Percentiles rank a stretch among this genome's conserved stretches.
These are phyloP conservation scores for Terana coerulea DNA, from an alignment of 768 basidiomycete species.

Conservation along the genomic window DNA sequence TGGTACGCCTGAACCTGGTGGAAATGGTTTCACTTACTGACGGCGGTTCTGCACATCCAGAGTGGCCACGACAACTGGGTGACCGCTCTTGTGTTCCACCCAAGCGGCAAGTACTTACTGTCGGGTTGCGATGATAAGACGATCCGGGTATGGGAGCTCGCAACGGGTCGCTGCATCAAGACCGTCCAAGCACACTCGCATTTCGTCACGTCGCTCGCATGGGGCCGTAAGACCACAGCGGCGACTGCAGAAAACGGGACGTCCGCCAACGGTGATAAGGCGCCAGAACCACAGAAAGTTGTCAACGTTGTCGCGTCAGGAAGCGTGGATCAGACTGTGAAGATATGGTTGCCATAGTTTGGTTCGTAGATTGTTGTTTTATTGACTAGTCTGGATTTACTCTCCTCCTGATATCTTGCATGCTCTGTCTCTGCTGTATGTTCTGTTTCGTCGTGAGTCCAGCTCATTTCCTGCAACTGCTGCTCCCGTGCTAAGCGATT, in stretches of 20 bases:
- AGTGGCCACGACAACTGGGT: slow-evolving; percentile 90
- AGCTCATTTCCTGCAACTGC: neutral
- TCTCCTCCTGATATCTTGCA: slow-evolving; percentile 11
- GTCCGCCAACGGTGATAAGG: slow-evolving; percentile 31
- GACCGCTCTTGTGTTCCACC: slow-evolving; percentile 84
- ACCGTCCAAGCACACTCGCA: slow-evolving; percentile 85
- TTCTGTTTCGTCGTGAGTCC: slow-evolving; percentile 8
- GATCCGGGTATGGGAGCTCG: slow-evolving; percentile 85
- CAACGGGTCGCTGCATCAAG: slow-evolving; percentile 81
- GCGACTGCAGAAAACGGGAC: slow-evolving; percentile 30
- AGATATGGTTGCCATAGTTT: slow-evolving; percentile 57
- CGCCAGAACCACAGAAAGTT: slow-evolving; percentile 46
- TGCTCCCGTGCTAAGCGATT: neutral
- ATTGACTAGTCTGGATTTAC: slow-evolving; percentile 14
- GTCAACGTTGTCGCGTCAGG: slow-evolving; percentile 70
- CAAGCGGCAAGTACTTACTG: slow-evolving; percentile 84
- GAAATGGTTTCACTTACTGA: slow-evolving; percentile 4
- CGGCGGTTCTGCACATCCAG: slow-evolving; percentile 31
- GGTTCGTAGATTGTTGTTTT: slow-evolving; percentile 10
- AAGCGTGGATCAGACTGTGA: slow-evolving; percentile 63
- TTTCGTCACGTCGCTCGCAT: slow-evolving; percentile 77
- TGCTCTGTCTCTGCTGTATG: slow-evolving; percentile 14
- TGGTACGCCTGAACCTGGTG: slow-evolving; percentile 42
- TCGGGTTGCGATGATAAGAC: slow-evolving; percentile 93
- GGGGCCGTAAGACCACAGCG: slow-evolving; percentile 61